These are phyloP conservation scores for Cordyceps javanica DNA, from an alignment of 2,329 filamentous ascomycete genomes.

Conservation along the genomic window DNA sequence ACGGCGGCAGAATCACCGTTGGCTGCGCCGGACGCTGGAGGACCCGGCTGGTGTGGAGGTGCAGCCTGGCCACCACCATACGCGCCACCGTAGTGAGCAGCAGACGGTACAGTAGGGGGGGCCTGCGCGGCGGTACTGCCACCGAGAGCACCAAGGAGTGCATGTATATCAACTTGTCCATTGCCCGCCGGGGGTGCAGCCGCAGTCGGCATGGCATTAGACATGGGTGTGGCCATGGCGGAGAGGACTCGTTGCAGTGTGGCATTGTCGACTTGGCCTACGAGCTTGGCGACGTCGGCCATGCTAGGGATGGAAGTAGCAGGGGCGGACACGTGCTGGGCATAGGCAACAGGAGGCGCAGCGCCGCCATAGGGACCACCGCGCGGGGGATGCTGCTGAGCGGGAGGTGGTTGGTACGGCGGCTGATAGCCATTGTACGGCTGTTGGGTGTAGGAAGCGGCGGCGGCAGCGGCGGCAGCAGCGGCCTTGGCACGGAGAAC, in stretches of 20 bases:
- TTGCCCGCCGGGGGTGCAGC: conserved; percentile 21
- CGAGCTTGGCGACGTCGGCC: conserved; percentile 56
- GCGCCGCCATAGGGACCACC: conserved; percentile 14
- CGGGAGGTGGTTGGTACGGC: conserved; percentile 25
- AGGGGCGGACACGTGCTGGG: conserved; percentile 14
- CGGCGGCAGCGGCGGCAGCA: conserved; percentile 25
- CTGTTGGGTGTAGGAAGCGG: conserved; percentile 23
- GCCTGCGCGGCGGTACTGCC: conserved; percentile 16
- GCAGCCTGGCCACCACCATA: conserved; percentile 26
- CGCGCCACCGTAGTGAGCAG: conserved; percentile 22
- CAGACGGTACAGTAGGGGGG: conserved; percentile 19
- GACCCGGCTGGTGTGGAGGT: conserved; percentile 12
- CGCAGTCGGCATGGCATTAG: conserved; percentile 1
- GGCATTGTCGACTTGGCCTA: conserved; percentile 61
- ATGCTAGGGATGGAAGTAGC: conserved; percentile 25
- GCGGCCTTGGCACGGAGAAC: conserved; percentile 62
- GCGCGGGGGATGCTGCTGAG: conserved; percentile 21
- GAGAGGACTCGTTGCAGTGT: conserved; percentile 66
- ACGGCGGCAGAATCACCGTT: conserved; percentile 43
- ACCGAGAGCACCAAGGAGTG: conserved; percentile 37
- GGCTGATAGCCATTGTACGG: conserved; percentile 20
- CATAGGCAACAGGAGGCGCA: conserved; percentile 21
- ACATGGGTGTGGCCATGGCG: conserved; percentile 37
- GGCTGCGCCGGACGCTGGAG: conserved; percentile 11
- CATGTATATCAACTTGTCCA: conserved; percentile 38